A percentile compares a stretch with the other conserved stretches of the same genome.
phyloP scores from a whole-genome alignment of 441 rosid genomes.

The Cnidoscolus chayamansa region DNA sequence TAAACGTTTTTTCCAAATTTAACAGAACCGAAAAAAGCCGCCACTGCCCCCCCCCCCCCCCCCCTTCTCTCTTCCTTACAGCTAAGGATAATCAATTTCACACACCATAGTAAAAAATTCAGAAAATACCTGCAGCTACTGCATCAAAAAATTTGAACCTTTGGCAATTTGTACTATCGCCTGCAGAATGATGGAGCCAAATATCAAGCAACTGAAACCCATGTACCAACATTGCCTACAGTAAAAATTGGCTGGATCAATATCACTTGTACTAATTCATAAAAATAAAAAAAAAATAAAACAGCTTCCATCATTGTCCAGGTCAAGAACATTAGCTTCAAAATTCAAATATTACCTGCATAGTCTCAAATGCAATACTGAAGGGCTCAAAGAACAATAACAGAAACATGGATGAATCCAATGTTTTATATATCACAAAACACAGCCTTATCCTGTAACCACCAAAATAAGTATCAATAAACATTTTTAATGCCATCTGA shows the following conservation, averaged over 20 bases:
- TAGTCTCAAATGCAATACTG: constrained; percentile 94
- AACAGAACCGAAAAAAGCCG: too few relatives aligned
- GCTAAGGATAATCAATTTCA: constrained; percentile 10
- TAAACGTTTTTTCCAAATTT: too few relatives aligned
- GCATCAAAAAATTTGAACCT: constrained; percentile 65
- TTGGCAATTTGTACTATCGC: constrained; percentile 54
- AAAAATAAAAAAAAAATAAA: not conserved
- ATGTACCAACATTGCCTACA: constrained; percentile 86
- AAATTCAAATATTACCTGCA: constrained; percentile 60
- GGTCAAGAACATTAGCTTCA: not conserved
- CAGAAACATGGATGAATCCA: constrained; percentile 67
- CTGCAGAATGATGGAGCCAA: constrained; percentile 78
- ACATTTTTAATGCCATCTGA: constrained; percentile 4
- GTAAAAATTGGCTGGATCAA: constrained; percentile 20
- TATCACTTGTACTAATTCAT: constrained; percentile 7
- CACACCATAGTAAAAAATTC: constrained; percentile 16
- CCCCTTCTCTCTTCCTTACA: not conserved
- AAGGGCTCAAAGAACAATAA: constrained; percentile 91
- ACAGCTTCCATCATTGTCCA: constrained; percentile 5
- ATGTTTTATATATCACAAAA: constrained; percentile 51
- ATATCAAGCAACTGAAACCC: constrained; percentile 96
- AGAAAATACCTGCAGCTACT: constrained; percentile 63
- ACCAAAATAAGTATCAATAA: constrained; percentile 19
- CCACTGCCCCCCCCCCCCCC: too few relatives aligned
- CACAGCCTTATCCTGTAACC: constrained; percentile 78